A percentile compares a stretch with the other conserved stretches of the same genome.
phyloP scores from a whole-genome alignment of 352 stramenopile species.

The Phytophthora tubulina region DNA sequence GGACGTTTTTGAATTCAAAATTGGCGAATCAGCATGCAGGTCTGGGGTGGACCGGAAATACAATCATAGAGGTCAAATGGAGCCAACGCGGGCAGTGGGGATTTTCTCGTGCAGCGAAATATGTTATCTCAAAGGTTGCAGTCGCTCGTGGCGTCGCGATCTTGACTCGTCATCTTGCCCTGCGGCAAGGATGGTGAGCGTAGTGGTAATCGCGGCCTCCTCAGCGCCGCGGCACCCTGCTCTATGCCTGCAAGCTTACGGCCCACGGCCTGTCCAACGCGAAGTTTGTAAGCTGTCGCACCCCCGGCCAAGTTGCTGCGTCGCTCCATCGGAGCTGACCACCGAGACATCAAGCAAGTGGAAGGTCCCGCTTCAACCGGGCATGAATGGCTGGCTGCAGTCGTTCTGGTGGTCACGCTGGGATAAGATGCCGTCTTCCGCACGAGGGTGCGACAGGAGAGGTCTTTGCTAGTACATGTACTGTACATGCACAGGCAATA shows the following conservation, averaged over 20 bases:
- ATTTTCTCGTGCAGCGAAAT: conserved; percentile 41
- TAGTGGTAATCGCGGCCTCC: conserved; percentile 8
- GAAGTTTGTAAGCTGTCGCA: conserved; percentile 10
- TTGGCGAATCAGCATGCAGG: conserved; percentile 19
- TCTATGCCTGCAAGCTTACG: conserved; percentile 27
- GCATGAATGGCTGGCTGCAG: conserved; percentile 28
- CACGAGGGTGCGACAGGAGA: too few species aligned
- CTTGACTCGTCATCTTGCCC: conserved; percentile 20
- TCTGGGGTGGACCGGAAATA: conserved; percentile 11
- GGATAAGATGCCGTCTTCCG: conserved; percentile 4
- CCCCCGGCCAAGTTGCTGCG: not conserved
- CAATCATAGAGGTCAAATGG: not conserved
- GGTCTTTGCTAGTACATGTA: not conserved
- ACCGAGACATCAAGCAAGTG: conserved; percentile 16
- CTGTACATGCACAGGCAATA: not conserved
- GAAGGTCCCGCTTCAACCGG: conserved; percentile 17
- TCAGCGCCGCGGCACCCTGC: conserved; percentile 5
- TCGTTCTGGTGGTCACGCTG: conserved; percentile 3
- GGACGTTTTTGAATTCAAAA: not conserved
- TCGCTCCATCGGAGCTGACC: not conserved
- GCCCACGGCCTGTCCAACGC: conserved; percentile 24
- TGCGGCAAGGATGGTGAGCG: conserved; percentile 35
- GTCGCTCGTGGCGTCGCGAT: conserved; percentile 3
- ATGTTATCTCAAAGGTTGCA: conserved; percentile 14
- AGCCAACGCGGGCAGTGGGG: not conserved